phyloP scores from a whole-genome alignment of 2,329 filamentous ascomycete genomes.

The Aspergillus intermedius region DNA sequence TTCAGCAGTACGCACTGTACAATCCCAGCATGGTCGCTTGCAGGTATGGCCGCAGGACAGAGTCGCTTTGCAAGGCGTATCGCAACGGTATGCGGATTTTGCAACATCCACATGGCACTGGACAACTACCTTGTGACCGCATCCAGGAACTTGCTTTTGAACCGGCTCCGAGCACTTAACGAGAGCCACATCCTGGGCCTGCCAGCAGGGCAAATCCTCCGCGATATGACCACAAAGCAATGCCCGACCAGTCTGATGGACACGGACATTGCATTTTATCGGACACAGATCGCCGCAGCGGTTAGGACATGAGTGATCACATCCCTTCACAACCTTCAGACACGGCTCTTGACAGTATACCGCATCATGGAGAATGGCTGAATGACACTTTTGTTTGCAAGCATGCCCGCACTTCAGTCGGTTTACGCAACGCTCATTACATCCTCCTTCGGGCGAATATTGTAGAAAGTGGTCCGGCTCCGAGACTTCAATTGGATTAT shows the following conservation, averaged over 20 bases:
- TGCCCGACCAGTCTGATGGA: slow-evolving; percentile 11
- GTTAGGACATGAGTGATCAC: slow-evolving; percentile 37
- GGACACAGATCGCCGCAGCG: slow-evolving; percentile 38
- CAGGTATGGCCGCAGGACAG: slow-evolving; percentile 57
- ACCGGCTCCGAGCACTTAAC: slow-evolving; percentile 49
- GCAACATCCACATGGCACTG: slow-evolving; percentile 47
- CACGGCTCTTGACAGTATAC: slow-evolving; percentile 32
- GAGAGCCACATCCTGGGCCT: slow-evolving; percentile 37
- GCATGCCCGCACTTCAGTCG: slow-evolving; percentile 42
- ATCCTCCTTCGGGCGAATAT: slow-evolving; percentile 58
- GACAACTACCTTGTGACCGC: slow-evolving; percentile 48
- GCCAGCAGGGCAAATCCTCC: slow-evolving; percentile 27
- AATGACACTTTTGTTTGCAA: slow-evolving; percentile 42
- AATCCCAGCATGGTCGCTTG: slow-evolving; percentile 44
- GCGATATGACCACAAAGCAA: slow-evolving; percentile 25
- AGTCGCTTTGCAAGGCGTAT: slow-evolving; percentile 37
- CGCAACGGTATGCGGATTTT: slow-evolving; percentile 42
- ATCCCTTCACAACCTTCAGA: slow-evolving; percentile 30
- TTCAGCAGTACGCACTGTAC: slow-evolving; percentile 34
- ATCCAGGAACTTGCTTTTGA: slow-evolving; percentile 46
- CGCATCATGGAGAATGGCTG: slow-evolving; percentile 27
- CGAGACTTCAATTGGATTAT: slow-evolving; percentile 45
- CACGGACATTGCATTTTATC: slow-evolving; percentile 22
- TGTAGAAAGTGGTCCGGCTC: slow-evolving; percentile 53
- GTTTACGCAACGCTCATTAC: slow-evolving; percentile 43